Evolutionary conservation across 2,329 filamentous ascomycete species (phyloP).

Genomic region (Thielaviopsis populi): DNA sequence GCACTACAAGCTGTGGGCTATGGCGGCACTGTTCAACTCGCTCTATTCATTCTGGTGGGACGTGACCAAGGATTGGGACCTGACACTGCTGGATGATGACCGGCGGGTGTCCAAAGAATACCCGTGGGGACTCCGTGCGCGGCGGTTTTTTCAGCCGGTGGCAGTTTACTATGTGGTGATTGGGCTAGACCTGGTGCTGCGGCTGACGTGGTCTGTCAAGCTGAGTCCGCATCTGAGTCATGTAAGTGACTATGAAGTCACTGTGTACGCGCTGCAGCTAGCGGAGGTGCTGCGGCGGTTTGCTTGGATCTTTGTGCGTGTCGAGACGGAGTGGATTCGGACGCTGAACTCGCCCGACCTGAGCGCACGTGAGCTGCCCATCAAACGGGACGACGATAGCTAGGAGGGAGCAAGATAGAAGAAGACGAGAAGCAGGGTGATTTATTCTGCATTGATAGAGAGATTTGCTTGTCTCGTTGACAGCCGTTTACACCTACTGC

Average conservation of each 20-base stretch:
- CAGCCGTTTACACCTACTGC: neutral
- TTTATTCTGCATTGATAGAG: neutral
- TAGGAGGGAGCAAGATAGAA: conserved; percentile 11
- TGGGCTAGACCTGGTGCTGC: conserved; percentile 59
- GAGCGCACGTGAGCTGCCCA: conserved; percentile 55
- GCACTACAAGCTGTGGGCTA: conserved; percentile 47
- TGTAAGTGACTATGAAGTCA: conserved; percentile 73
- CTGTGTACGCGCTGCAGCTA: conserved; percentile 75
- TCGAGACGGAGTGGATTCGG: conserved; percentile 83
- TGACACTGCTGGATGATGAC: conserved; percentile 57
- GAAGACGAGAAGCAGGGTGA: neutral
- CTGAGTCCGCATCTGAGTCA: conserved; percentile 68
- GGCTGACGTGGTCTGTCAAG: conserved; percentile 86
- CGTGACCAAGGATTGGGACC: conserved; percentile 88
- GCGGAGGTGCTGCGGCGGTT: conserved; percentile 78
- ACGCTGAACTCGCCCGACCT: conserved; percentile 52
- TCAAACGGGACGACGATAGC: conserved; percentile 37
- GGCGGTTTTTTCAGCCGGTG: conserved; percentile 56
- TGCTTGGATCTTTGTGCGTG: conserved; percentile 94
- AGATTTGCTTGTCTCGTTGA: neutral
- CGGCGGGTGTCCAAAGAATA: conserved; percentile 47
- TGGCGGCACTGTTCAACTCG: conserved; percentile 66
- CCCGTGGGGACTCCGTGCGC: conserved; percentile 61
- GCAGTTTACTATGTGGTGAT: conserved; percentile 74
- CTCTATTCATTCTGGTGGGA: conserved; percentile 99